phyloP scores from a whole-genome alignment of 129 eudicot species.

The Lactuca saligna region DNA sequence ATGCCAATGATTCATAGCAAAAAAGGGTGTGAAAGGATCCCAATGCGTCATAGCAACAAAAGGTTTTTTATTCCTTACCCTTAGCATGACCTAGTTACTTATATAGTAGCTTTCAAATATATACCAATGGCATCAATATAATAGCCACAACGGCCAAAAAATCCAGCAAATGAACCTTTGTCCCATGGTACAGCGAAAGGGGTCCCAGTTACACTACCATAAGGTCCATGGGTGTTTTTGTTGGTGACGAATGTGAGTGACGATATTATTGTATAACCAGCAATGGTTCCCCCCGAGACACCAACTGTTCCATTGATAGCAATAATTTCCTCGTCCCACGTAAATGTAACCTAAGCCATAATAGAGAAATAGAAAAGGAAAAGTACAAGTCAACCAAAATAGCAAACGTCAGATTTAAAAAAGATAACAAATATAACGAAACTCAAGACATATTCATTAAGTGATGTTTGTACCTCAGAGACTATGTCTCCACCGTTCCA shows the following conservation, averaged over 20 bases:
- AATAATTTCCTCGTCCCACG: slow-evolving; percentile 8
- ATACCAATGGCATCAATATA: slow-evolving; percentile 14
- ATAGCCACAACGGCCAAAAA: background rate
- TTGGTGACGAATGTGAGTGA: slow-evolving; percentile 11
- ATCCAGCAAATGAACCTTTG: slow-evolving; percentile 18
- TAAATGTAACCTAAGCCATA: slow-evolving; percentile 1
- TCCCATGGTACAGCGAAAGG: slow-evolving; percentile 13
- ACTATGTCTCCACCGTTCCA: slow-evolving; percentile 7
- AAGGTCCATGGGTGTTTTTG: slow-evolving; percentile 4
- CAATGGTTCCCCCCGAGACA: background rate
- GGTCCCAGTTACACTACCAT: slow-evolving; percentile 5
- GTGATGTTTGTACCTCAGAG: background rate
- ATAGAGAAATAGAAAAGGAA: background rate
- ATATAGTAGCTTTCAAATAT: background rate
- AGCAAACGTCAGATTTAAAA: background rate
- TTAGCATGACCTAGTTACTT: too few species aligned
- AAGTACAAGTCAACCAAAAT: background rate
- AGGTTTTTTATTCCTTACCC: too few species aligned
- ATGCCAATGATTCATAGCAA: too few species aligned
- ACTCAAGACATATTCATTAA: background rate
- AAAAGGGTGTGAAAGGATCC: too few species aligned
- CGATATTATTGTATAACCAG: slow-evolving; percentile 5
- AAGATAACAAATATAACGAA: background rate
- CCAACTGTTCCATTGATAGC: slow-evolving; percentile 2
- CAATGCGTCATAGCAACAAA: too few species aligned